phyloP scores from a whole-genome alignment of 83 land plant species.

The Thuja plicata region DNA sequence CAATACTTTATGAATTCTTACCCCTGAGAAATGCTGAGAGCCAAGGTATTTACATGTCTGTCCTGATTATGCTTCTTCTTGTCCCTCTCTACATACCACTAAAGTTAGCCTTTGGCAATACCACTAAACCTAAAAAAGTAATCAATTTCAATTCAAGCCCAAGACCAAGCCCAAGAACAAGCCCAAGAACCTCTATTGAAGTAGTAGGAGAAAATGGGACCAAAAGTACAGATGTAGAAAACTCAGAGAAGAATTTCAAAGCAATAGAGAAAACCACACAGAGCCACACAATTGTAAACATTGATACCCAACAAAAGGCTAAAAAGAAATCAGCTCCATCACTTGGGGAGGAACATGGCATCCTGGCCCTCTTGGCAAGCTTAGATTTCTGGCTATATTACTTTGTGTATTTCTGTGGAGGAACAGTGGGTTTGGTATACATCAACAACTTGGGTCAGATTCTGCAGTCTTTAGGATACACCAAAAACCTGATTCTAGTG shows the following conservation, averaged over 20 bases:
- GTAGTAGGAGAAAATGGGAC: neutral
- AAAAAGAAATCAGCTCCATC: neutral
- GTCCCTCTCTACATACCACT: constrained; percentile 31
- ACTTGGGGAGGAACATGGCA: constrained; percentile 53
- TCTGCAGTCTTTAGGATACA: constrained; percentile 41
- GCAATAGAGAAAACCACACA: neutral
- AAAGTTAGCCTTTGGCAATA: neutral
- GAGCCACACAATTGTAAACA: neutral
- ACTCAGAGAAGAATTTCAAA: neutral
- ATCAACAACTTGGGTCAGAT: constrained; percentile 68
- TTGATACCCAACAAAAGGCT: neutral
- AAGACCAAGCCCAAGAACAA: neutral
- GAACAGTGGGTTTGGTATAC: constrained; percentile 57
- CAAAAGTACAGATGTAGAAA: neutral
- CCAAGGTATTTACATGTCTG: constrained; percentile 13
- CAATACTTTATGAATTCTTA: constrained; percentile 36
- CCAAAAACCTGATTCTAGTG: constrained; percentile 26
- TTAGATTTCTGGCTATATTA: constrained; percentile 62
- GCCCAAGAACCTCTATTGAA: neutral
- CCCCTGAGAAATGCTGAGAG: neutral
- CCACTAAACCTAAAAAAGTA: neutral
- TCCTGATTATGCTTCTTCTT: constrained; percentile 20
- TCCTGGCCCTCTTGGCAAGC: constrained; percentile 19
- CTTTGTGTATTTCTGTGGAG: constrained; percentile 54
- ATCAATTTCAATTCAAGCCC: neutral